Percentiles rank a stretch among this genome's conserved stretches.
Conservation (phyloP, 2,329 filamentous ascomycete genomes). For the Penicillium sp. region DNA sequence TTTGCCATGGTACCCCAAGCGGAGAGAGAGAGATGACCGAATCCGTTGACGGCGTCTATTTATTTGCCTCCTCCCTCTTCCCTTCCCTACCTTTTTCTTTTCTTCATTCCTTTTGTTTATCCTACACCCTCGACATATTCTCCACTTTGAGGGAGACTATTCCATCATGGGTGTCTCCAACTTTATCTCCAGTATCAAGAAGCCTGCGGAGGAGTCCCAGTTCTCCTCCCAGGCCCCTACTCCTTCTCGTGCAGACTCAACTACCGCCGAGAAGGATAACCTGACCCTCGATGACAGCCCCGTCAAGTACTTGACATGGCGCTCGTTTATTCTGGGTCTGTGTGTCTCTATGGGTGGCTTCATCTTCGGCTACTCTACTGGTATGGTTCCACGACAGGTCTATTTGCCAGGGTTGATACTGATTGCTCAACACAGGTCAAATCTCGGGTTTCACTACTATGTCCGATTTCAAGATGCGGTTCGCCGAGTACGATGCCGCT, state of each 20-base stretch:
- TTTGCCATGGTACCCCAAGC: slow-evolving; percentile 25
- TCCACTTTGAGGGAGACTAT: slow-evolving; percentile 3
- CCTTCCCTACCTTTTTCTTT: slow-evolving; percentile 5
- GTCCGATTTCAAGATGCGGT: slow-evolving; percentile 44
- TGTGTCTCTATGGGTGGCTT: slow-evolving; percentile 48
- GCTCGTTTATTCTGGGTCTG: slow-evolving; percentile 42
- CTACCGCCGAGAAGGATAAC: slow-evolving; percentile 31
- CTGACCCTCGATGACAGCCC: slow-evolving; percentile 40
- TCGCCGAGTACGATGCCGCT: slow-evolving; percentile 32
- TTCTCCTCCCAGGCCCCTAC: slow-evolving; percentile 34
- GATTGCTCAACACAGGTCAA: slow-evolving; percentile 30
- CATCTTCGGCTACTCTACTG: slow-evolving; percentile 46
- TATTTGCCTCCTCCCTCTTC: slow-evolving; percentile 20
- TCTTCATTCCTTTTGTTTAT: slow-evolving; percentile 1
- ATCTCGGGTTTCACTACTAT: slow-evolving; percentile 46
- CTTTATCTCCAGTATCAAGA: slow-evolving; percentile 18
- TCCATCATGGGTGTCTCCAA: slow-evolving; percentile 27
- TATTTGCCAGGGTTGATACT: neutral
- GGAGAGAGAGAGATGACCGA: slow-evolving; percentile 6
- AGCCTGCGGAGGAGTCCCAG: slow-evolving; percentile 26
- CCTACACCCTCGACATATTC: slow-evolving; percentile 1
- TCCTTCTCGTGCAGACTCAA: slow-evolving; percentile 31
- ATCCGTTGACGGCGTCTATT: slow-evolving; percentile 18
- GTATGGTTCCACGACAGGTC: slow-evolving; percentile 22
- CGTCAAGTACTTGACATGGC: slow-evolving; percentile 42